phyloP scores from a whole-genome alignment of 345 rosid genomes.

The Rhodamnia argentea region DNA sequence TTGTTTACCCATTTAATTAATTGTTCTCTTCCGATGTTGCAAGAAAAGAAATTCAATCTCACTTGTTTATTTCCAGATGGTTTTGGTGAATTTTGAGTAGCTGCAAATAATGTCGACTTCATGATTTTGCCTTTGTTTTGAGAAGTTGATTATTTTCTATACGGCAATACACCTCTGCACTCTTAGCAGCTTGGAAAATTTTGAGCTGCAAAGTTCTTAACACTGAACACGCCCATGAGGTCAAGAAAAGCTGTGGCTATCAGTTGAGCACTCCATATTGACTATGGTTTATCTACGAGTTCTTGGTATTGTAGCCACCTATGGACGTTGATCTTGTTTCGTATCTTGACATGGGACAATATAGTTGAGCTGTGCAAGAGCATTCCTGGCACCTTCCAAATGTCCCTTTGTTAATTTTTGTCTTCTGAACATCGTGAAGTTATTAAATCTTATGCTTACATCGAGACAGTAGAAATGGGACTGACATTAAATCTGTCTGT shows the following conservation, averaged over 20 bases:
- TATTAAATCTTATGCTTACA: neutral
- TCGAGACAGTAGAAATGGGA: neutral
- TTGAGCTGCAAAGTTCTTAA: neutral
- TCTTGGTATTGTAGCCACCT: neutral
- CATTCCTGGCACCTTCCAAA: neutral
- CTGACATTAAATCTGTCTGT: neutral
- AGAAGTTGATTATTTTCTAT: neutral
- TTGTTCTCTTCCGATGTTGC: neutral
- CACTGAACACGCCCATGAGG: neutral
- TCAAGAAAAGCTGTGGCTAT: neutral
- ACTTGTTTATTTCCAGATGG: neutral
- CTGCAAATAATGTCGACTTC: neutral
- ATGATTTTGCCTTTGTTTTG: neutral
- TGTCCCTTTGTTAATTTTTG: neutral
- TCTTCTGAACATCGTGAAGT: neutral
- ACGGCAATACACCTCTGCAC: neutral
- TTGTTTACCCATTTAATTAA: neutral
- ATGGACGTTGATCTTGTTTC: neutral
- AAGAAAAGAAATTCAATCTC: neutral
- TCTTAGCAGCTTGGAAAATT: neutral
- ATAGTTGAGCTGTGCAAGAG: neutral
- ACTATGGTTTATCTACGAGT: neutral
- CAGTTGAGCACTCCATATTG: neutral
- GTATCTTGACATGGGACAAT: neutral
- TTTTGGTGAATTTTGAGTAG: neutral